Percentiles rank a stretch among this genome's conserved stretches.
phyloP scores from a whole-genome alignment of 495 filamentous ascomycete species.

The Neurospora pannonica region DNA sequence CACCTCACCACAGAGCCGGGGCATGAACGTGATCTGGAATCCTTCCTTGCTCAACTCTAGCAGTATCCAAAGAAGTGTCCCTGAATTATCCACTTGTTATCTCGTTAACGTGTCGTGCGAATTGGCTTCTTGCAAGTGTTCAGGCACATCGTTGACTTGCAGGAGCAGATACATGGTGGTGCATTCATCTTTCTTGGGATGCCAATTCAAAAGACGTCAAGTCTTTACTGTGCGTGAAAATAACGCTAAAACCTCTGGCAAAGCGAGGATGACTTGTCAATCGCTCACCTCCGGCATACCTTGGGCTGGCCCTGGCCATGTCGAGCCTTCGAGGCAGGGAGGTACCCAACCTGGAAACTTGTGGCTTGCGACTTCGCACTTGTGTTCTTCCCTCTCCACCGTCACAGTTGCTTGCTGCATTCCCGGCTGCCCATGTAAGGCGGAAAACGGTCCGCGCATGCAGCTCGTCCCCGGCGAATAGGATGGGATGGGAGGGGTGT shows the following conservation, averaged over 20 bases:
- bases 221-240: not conserved
- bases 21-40: not conserved
- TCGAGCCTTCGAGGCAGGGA: not conserved
- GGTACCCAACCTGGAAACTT: not conserved
- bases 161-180: not conserved
- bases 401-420: conserved; percentile 7
- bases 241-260: not conserved
- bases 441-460: conserved; percentile 36
- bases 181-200: not conserved
- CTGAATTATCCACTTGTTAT: not conserved
- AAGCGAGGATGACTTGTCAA: not conserved
- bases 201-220: not conserved
- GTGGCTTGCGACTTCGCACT: not conserved
- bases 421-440: conserved; percentile 28
- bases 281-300: not conserved
- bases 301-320: not conserved
- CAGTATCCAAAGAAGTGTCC: not conserved
- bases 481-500: conserved; percentile 14
- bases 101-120: not conserved
- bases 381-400: not conserved
- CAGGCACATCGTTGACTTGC: conserved; percentile 1
- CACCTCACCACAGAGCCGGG: not conserved
- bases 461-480: conserved; percentile 24
- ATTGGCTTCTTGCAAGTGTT: not conserved
- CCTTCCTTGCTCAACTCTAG: not conserved